Base-by-base conservation (phyloP, 345 rosid species). In the Litchi chinensis region DNA sequence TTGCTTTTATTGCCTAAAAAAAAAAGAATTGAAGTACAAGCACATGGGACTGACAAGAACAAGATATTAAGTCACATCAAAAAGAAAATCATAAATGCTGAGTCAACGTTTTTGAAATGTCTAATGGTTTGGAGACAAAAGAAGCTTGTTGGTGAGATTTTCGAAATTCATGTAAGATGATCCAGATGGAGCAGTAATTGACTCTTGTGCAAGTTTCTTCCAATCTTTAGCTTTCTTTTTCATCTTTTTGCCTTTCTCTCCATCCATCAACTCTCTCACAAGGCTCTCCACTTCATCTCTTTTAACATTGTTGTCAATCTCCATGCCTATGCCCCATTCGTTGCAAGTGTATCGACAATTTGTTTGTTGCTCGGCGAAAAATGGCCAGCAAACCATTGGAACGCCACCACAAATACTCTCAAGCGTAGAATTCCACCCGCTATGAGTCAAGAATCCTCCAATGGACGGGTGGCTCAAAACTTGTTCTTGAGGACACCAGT, bases 321-420 rank as follows among this genome's bases (percentile, higher is more conserved):
- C 92, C 88, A 85, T 84, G 44, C 95, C 95, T 4, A 87, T 76
- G n/a, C 86, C 92, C 95, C 91, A 90, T 39, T 91, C 85, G 0
- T 19, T 77, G 39, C 90, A 79, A 43, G 76, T 65, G 65, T 40
- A 91, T 74, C 89, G 57, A 56, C 93, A 88, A 64, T 91, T 91
- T 0, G 83, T 90, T 41, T 80, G 93, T 26, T 91, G 95, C 67
- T 91, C 95, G 0, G 93, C 90, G 19, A 91, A 91, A 77, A 91
- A 90, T 1, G 95, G 91, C 91, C 93, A 91, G 60, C 91, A 88
- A 15, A 82, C 56, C 92, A 90, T 79, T 0, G 95, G 91, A 75
- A 90, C 86, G 6, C 93, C 92, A 0, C 77, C 11, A 0, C 74
- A 67, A 1, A 91, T 75, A 32, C 93, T 88, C 79, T 91, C 95